Base-by-base conservation (phyloP, 2,329 filamentous ascomycete genomes). In the Bipolaris bicolor region DNA sequence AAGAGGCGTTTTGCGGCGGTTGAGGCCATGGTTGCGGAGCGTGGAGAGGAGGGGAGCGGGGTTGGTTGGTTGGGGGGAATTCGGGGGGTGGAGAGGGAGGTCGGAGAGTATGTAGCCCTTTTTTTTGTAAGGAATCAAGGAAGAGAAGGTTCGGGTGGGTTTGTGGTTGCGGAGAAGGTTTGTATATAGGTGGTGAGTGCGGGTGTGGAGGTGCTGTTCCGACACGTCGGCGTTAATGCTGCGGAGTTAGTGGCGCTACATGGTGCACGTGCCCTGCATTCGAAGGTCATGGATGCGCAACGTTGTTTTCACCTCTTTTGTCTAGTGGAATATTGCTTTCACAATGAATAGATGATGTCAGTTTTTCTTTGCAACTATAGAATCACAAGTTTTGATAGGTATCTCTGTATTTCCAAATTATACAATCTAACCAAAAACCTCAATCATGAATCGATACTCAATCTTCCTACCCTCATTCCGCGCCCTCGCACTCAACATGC, bases 1-100 rank as follows among this genome's bases (percentile, higher is more conserved):
- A 98, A 92, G 67, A 99, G 90, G 40, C 95, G 92, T 68, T 88
- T 88, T 39, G 85, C 83, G 43, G 86, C 86, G 29, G 87, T 83
- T 45, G 80, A 79, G 3, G 81, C 76, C 81, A 83, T 83, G 9
- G 26, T 68, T 16, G 31, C 20, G 20, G 20, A 20, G 20, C 47
- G 43, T 7, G 2, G 26, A 4, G 15, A n/a, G 20, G 29, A 16
- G 20, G 29, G 4, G 20, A 4, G 20, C n/a, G 37, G 33, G 7
- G 3, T 20, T 13, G 29, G 10, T 33, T 18, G 3, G 4, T 3
- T 5, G 18, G 1, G 40, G 9, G 37, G 7, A 9, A 26, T 7
- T 9, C 2, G 26, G 1, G 26, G 3, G 26, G 7, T 29, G 9
- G 7, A 11, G 9, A 29, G 26, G 4, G 7, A 9, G 26, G 26